phyloP scores from a whole-genome alignment of 2,329 filamentous ascomycete species.

The Orbilia oligospora region DNA sequence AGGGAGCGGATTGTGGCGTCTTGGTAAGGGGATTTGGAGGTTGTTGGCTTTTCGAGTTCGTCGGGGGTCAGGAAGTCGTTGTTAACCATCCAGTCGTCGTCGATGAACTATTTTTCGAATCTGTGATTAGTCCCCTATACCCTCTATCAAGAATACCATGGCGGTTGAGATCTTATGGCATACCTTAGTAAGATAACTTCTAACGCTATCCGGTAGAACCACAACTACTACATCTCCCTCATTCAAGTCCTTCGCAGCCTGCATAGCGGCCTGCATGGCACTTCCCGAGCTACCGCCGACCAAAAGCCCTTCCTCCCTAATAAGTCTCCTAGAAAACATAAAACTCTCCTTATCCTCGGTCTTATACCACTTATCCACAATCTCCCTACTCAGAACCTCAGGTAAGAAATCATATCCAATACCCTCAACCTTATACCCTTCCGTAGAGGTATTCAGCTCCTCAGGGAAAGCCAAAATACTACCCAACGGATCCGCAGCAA shows the following conservation, averaged over 20 bases:
- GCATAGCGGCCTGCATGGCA: conserved; percentile 78
- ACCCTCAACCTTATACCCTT: conserved; percentile 96
- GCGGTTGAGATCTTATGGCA: conserved; percentile 50
- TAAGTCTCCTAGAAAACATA: conserved; percentile 87
- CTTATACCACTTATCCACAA: conserved; percentile 97
- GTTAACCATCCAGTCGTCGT: conserved; percentile 98
- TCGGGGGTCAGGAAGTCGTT: conserved; percentile 85
- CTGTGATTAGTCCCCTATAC: neutral
- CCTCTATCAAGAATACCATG: neutral
- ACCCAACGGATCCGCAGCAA: conserved; percentile 92
- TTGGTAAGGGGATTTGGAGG: conserved; percentile 72
- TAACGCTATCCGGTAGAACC: conserved; percentile 92
- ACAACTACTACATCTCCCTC: conserved; percentile 92
- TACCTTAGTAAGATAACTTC: conserved; percentile 93
- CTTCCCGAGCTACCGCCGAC: conserved; percentile 95
- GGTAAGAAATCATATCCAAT: conserved; percentile 99
- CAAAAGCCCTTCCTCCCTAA: conserved; percentile 92
- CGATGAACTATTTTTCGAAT: conserved; percentile 77
- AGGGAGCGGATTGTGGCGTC: conserved; percentile 85
- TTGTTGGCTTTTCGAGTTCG: conserved; percentile 66
- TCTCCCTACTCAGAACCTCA: conserved; percentile 84
- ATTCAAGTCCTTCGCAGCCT: conserved; percentile 75
- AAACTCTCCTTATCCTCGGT: conserved; percentile 94
- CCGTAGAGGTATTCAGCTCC: conserved; percentile 81
- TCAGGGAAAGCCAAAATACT: conserved; percentile 90